Evolutionary conservation across 2,329 filamentous ascomycete species (phyloP).

Genomic region (Diaporthe amygdali): DNA sequence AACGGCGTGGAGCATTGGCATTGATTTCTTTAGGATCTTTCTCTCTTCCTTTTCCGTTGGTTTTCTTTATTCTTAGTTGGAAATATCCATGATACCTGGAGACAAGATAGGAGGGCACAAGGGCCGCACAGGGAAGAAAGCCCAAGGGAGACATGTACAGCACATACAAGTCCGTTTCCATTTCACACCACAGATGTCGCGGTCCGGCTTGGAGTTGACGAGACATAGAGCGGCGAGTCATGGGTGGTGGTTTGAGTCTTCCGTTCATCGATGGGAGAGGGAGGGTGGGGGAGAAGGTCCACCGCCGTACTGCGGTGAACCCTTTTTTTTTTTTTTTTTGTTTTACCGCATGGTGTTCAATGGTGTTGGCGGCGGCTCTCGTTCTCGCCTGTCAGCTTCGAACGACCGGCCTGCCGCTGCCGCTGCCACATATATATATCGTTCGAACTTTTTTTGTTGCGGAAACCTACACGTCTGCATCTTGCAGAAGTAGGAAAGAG

Average conservation of each 20-base stretch:
- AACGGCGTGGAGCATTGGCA: slow-evolving; percentile 14
- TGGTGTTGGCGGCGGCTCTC: slow-evolving; percentile 13
- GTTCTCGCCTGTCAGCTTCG: neutral
- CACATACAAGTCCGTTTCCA: neutral
- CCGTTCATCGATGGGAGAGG: neutral
- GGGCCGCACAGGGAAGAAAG: neutral
- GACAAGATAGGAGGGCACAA: neutral
- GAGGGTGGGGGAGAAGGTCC: neutral
- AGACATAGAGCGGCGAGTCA: neutral
- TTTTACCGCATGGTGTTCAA: slow-evolving; percentile 5
- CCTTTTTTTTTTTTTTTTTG: neutral
- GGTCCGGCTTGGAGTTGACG: slow-evolving; percentile 2
- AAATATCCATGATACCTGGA: slow-evolving; percentile 23
- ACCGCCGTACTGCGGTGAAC: neutral
- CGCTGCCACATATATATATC: neutral
- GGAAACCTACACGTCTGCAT: neutral
- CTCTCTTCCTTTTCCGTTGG: neutral
- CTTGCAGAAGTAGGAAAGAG: neutral
- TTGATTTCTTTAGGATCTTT: neutral
- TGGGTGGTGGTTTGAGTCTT: neutral
- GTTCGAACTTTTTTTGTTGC: neutral
- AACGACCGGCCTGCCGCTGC: neutral
- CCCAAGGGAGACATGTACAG: neutral
- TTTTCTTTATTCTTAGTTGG: neutral
- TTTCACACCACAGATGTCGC: neutral